phyloP scores from a whole-genome alignment of 2,329 filamentous ascomycete genomes.

The Triangularia setosa region DNA sequence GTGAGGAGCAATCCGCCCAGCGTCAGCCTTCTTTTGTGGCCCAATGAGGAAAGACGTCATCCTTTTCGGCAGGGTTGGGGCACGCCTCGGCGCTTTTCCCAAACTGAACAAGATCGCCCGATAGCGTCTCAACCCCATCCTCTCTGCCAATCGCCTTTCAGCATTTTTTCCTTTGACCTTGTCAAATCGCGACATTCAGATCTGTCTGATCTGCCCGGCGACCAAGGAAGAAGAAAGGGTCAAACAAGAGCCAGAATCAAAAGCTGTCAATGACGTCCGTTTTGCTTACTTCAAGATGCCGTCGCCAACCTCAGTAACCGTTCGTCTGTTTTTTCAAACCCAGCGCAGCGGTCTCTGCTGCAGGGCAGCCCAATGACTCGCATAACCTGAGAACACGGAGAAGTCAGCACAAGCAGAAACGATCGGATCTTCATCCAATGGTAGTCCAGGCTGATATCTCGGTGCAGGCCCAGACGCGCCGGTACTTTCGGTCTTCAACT shows the following conservation, averaged over 20 bases:
- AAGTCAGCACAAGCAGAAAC: conserved; percentile 13
- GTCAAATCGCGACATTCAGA: conserved; percentile 15
- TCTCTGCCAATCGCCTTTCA: conserved; percentile 8
- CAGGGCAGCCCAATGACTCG: conserved; percentile 18
- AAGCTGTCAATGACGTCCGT: conserved; percentile 2
- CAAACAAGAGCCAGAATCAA: neutral
- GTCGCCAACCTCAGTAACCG: neutral
- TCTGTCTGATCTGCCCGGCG: conserved; percentile 3
- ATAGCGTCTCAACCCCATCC: conserved; percentile 8
- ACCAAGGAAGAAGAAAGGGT: neutral
- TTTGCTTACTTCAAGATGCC: conserved; percentile 20
- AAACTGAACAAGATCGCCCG: conserved; percentile 24
- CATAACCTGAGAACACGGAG: conserved; percentile 11
- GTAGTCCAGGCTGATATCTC: conserved; percentile 7
- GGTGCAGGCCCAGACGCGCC: conserved; percentile 15
- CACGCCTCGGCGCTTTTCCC: conserved; percentile 15
- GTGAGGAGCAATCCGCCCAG: conserved; percentile 2
- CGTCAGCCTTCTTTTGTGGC: conserved; percentile 6
- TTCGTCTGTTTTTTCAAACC: neutral
- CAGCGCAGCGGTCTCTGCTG: conserved; percentile 7
- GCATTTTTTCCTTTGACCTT: neutral
- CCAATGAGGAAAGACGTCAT: conserved; percentile 24
- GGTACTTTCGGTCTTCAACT: conserved; percentile 14
- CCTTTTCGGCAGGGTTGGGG: conserved; percentile 17
- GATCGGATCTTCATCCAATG: conserved; percentile 21